Evolutionary conservation across 2,329 filamentous ascomycete genomes (phyloP), one percentile per base, ranked within the genome.

Genomic region (Thelonectria olida): DNA sequence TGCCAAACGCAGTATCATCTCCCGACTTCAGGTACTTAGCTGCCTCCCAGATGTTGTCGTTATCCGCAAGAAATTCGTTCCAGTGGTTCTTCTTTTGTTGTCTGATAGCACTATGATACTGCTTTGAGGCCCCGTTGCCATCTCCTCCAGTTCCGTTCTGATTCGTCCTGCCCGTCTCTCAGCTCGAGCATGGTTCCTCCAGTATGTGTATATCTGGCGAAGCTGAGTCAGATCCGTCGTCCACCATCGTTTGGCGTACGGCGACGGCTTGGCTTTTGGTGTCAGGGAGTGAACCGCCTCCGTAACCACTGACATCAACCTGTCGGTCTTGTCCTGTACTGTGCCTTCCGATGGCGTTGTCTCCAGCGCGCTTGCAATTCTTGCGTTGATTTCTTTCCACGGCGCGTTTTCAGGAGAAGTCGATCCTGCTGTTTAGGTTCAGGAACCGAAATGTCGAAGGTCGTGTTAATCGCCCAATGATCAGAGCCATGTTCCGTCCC

Each of bases 31-130:
- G 57, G 44, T 75, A 74, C 50, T 68, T 73, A 5, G 71, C 70
- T 19, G 69, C 71, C 51, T 73, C 62, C 72, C 64, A 75, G 49
- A 74, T 73, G 34, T 74, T 74, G 20, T 63, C 58, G 41, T 69
- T 61, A 50, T 73, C 68, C 0, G 58, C 70, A 12, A 74, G 65
- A 36, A 73, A 73, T 31, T 69, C 67, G 7, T 73, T 48, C 67
- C 64, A 73, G 44, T 73, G 66, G 25, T 8, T 42, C 48, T 62
- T 61, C 47, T 63, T 66, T 47, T 66, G 57, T 38, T 69, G 31
- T 50, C 66, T 61, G 20, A 73, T 72, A 6, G 63, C 62, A 19
- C 72, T 50, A 41, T 74, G 64, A 50, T 73, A 74, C 20, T 72
- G 61, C 42, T 68, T 72, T 15, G 54, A 56, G 22, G 65, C 67